Conservation (phyloP, 2,329 filamentous ascomycete species). For the Huntiella abstrusa region DNA sequence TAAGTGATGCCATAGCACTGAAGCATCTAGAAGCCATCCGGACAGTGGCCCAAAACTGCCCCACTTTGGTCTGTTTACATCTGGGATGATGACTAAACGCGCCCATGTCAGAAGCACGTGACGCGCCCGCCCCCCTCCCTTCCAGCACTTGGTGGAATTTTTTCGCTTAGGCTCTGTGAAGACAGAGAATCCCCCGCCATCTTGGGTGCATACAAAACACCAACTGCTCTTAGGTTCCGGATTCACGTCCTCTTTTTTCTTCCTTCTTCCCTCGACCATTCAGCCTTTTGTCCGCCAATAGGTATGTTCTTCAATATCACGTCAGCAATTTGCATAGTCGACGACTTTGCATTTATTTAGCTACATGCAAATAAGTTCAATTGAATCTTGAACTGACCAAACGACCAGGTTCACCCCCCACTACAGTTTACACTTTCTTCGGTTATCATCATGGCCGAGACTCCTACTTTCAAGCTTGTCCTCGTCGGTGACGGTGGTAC, state of each 20-base stretch:
- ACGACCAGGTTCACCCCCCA: constrained; percentile 15
- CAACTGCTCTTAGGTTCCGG: constrained; percentile 10
- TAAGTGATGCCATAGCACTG: too few relatives aligned
- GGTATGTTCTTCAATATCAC: constrained; percentile 2
- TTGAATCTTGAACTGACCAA: too few relatives aligned
- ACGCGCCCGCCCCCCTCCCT: constrained; percentile 6
- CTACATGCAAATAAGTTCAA: too few relatives aligned
- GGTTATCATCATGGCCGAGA: constrained; percentile 14
- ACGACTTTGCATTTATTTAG: neutral
- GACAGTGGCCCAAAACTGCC: neutral
- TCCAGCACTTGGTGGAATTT: constrained; percentile 8
- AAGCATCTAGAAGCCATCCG: too few relatives aligned
- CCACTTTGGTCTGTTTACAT: constrained; percentile 3
- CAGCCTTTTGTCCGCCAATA: constrained; percentile 11
- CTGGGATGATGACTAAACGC: constrained; percentile 8
- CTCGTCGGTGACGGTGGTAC: constrained; percentile 98
- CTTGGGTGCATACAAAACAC: constrained; percentile 12
- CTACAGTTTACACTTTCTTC: constrained; percentile 23
- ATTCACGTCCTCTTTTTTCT: constrained; percentile 11
- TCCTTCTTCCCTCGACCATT: constrained; percentile 7
- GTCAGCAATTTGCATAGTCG: neutral
- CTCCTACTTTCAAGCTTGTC: constrained; percentile 94
- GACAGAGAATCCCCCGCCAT: constrained; percentile 11
- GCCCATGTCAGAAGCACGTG: constrained; percentile 9
- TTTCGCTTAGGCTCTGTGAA: constrained; percentile 9